Evolutionary conservation across 345 rosid species (phyloP), one percentile per base, ranked within the genome.

Genomic region (Excoecaria cochinchinensis): DNA sequence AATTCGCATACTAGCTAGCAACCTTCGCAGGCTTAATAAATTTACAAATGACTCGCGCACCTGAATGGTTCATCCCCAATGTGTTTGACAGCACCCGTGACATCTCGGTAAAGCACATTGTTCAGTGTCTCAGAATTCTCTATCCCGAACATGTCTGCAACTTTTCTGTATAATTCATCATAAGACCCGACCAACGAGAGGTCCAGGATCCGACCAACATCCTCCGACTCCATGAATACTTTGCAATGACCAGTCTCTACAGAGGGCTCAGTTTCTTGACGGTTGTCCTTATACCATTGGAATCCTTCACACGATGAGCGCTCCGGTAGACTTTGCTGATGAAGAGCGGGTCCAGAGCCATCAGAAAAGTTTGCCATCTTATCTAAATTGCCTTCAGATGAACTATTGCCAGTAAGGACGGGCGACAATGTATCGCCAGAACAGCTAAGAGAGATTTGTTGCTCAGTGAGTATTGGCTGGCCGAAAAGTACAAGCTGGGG

Each of bases 221-320:
- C 88, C 69, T 88, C 89, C 0, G 89, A 86, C 76, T 83, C 89
- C 81, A 88, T 78, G 83, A 88, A 88, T 17, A 88, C 89, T 72
- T 84, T 88, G 83, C 91, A 88, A 31, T 84, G 85, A 48, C 89
- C 86, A 3, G 75, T 80, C 69, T 85, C 86, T 24, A 74, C 70
- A 22, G 75, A 73, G 9, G 70, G 76, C 62, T 90, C 86, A 0
- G 67, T 53, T 59, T 84, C 89, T 78, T 71, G 83, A 66, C 57
- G 76, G 9, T 59, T 79, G 64, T 84, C 78, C 75, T 74, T 81
- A 42, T 57, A 81, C 83, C 86, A 82, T 11, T 67, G 88, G 21
- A 76, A 71, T 25, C 80, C 80, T 69, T 77, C 84, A 58, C 82
- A 72, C 0, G 84, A 76, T 36, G 83, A 66, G 70, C 55, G 83